Base-by-base conservation (phyloP, 768 basidiomycete species). In the Amanita phalloides region DNA sequence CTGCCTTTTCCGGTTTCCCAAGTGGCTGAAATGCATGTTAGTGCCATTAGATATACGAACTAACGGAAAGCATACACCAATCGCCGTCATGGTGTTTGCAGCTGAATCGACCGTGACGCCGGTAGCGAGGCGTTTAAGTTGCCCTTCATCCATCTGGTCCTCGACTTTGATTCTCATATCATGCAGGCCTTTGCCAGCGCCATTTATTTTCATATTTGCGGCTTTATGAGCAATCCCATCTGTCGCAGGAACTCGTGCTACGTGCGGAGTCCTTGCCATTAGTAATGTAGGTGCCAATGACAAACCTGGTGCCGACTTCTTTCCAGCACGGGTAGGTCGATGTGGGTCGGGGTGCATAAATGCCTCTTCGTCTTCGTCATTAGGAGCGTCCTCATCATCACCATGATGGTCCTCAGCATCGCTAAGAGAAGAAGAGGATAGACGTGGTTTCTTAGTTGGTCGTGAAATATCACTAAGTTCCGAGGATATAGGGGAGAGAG, bases 71-170 rank as follows among this genome's bases (percentile, higher is more conserved):
- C 49, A 46, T 10, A 47, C 39, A 49, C 26, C 33, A 53, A 49
- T 36, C 39, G 64, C 71, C 50, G 75, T 64, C 14, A 77, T 69
- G 28, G 54, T 67, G 57, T 55, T 70, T 57, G 56, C 71, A 23
- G 71, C 73, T 6, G 82, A 74, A 62, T 92, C 89, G 3, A 90
- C 75, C 2, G 89, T 83, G 5, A 89, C 82, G 26, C 89, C 90
- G 13, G 85, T 87, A 13, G 84, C 84, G 49, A 94, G 72, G 37
- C 89, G 77, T 44, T 77, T 80, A 14, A 91, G 66, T 62, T 90
- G 86, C 28, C 76, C 73, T 59, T 86, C 86, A 45, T 89, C 84
- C 75, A 90, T 78, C 62, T 79, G 82, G 45, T 86, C 89, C 63
- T 91, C 89, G 2, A 84, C 63, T 61, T 87, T 89, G 55, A 86